phyloP scores from a whole-genome alignment of 2,329 filamentous ascomycete genomes.

The Trichocomaceae sp. region DNA sequence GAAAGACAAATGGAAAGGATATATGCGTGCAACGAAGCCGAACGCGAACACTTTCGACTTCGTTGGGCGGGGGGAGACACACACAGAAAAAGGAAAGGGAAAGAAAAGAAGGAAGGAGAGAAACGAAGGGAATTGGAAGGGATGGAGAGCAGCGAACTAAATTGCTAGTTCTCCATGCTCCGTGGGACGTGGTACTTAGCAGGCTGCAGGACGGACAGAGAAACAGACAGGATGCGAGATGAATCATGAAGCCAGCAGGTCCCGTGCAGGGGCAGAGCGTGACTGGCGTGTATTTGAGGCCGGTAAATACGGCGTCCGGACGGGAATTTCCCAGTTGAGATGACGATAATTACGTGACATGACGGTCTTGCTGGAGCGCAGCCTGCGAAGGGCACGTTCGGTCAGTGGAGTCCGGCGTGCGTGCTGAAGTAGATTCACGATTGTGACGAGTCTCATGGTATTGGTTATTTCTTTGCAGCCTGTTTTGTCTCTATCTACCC shows the following conservation, averaged over 20 bases:
- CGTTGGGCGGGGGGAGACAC: constrained; percentile 29
- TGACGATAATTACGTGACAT: neutral
- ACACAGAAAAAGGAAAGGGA: constrained; percentile 21
- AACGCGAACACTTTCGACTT: constrained; percentile 16
- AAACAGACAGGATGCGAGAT: neutral
- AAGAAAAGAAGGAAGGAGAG: constrained; percentile 15
- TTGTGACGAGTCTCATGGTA: neutral
- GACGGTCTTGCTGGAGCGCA: neutral
- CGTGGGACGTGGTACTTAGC: constrained; percentile 3
- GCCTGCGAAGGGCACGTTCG: neutral
- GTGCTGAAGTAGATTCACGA: neutral
- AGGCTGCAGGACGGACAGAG: neutral
- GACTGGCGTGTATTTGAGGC: neutral
- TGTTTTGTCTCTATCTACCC: neutral
- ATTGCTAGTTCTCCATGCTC: constrained; percentile 5
- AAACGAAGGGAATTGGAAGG: constrained; percentile 18
- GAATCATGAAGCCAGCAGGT: neutral
- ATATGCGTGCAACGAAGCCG: constrained; percentile 12
- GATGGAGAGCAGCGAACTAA: constrained; percentile 12
- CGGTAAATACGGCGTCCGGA: neutral
- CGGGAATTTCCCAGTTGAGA: neutral
- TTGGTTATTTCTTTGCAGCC: neutral
- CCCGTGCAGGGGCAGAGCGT: neutral
- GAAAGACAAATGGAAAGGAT: constrained; percentile 13
- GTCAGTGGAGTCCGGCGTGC: no score